phyloP scores from a whole-genome alignment of 177 flowering plant species.

The Vitis hybrid region DNA sequence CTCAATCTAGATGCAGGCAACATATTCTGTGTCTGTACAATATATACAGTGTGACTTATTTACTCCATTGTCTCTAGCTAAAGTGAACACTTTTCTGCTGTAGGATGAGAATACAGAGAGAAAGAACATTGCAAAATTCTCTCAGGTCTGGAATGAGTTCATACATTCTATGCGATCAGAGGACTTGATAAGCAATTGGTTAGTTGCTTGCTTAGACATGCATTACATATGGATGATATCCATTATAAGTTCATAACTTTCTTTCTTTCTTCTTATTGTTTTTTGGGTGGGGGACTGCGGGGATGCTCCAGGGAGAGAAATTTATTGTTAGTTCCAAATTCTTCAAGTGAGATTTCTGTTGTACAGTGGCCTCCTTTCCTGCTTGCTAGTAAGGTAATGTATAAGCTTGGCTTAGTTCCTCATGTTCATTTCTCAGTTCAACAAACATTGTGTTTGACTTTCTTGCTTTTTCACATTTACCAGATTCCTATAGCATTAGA shows the following conservation, averaged over 20 bases:
- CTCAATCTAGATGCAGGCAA: background rate
- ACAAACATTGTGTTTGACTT: background rate
- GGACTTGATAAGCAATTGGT: conserved; percentile 86
- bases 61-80: background rate
- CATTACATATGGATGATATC: background rate
- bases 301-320: conserved; percentile 62
- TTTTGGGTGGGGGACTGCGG: too few species aligned
- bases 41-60: background rate
- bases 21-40: background rate
- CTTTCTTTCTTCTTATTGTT: conserved; percentile 13
- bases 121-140: conserved; percentile 71
- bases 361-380: conserved; percentile 98
- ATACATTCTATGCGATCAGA: conserved; percentile 76
- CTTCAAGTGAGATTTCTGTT: conserved; percentile 62
- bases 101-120: conserved; percentile 48
- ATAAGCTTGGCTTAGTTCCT: conserved; percentile 10
- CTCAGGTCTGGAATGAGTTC: conserved; percentile 95
- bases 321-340: conserved; percentile 81
- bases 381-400: conserved; percentile 87
- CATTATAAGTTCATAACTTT: conserved; percentile 3
- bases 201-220: conserved; percentile 9
- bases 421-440: background rate
- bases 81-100: background rate
- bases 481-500: conserved; percentile 96
- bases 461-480: conserved; percentile 3